phyloP scores from a whole-genome alignment of 2,329 filamentous ascomycete genomes.

The Stylonectria norvegica region DNA sequence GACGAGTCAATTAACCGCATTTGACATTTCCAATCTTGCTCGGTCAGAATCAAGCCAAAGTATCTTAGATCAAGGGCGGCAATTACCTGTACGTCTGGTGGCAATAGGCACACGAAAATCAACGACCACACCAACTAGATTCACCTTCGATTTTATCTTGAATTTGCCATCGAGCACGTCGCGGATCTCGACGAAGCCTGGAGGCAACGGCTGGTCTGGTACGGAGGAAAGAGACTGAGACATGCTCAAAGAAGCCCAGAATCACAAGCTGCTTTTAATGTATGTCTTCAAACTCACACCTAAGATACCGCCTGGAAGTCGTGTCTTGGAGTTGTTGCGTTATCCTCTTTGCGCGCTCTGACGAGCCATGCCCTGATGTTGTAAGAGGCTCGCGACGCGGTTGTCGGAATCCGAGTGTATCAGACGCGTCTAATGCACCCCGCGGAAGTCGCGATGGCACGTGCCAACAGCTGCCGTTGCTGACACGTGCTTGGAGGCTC shows the following conservation, averaged over 20 bases:
- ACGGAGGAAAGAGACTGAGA: constrained; percentile 7
- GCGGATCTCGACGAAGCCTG: constrained; percentile 31
- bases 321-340: no score
- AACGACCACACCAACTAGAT: constrained; percentile 67
- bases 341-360: no score
- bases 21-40: constrained; percentile 56
- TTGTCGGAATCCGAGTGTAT: no score
- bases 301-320: no score
- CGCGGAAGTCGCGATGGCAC: no score
- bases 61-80: not conserved
- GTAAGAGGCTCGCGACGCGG: no score
- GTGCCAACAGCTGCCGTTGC: no score
- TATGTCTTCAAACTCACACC: no score
- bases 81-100: constrained; percentile 51
- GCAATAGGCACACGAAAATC: constrained; percentile 55
- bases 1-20: constrained; percentile 60
- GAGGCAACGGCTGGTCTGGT: constrained; percentile 14
- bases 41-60: not conserved
- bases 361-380: no score
- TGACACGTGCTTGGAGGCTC: no score
- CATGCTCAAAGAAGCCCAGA: constrained; percentile 9
- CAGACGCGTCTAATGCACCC: no score
- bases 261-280: no score
- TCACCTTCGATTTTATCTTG: constrained; percentile 39
- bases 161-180: constrained; percentile 42